A percentile compares a stretch with the other conserved stretches of the same genome.
Conservation (phyloP, 2,329 filamentous ascomycete genomes). For the Cryphonectria japonica region DNA sequence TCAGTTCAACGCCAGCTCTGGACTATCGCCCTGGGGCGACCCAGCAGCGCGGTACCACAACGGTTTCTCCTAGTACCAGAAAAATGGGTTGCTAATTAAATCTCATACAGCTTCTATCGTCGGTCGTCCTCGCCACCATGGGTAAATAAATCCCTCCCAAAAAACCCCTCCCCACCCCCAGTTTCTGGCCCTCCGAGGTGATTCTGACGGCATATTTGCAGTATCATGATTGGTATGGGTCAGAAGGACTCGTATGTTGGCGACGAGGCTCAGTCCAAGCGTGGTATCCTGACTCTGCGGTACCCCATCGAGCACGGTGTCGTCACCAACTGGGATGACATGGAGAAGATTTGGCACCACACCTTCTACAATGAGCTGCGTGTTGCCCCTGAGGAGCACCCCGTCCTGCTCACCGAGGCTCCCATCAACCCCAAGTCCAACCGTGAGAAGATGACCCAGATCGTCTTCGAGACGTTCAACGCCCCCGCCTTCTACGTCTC, state of each 20-base stretch:
- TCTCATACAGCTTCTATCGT: slow-evolving; percentile 85
- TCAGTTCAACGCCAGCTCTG: slow-evolving; percentile 10
- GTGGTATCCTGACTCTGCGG: slow-evolving; percentile 99
- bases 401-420: slow-evolving; percentile 97
- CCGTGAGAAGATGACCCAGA: slow-evolving; percentile 99
- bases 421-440: slow-evolving; percentile 99
- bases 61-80: not conserved
- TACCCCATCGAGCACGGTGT: slow-evolving; percentile 99
- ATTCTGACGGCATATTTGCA: slow-evolving; percentile 21
- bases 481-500: slow-evolving; percentile 99
- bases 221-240: slow-evolving; percentile 99
- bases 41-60: slow-evolving; percentile 20
- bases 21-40: slow-evolving; percentile 4
- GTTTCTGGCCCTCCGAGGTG: not conserved
- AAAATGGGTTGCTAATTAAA: slow-evolving; percentile 14
- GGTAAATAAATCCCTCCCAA: slow-evolving; percentile 89
- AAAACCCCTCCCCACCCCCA: not conserved
- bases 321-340: slow-evolving; percentile 99
- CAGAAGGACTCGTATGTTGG: slow-evolving; percentile 99
- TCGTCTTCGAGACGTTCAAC: slow-evolving; percentile 99
- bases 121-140: slow-evolving; percentile 99
- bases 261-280: slow-evolving; percentile 99
- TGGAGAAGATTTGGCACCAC: slow-evolving; percentile 99
- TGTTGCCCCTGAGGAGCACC: slow-evolving; percentile 99
- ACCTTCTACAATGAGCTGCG: slow-evolving; percentile 99